These are phyloP conservation scores for Rubia yunnanensis DNA, from an alignment of 257 asterid species.

Conservation along the genomic window DNA sequence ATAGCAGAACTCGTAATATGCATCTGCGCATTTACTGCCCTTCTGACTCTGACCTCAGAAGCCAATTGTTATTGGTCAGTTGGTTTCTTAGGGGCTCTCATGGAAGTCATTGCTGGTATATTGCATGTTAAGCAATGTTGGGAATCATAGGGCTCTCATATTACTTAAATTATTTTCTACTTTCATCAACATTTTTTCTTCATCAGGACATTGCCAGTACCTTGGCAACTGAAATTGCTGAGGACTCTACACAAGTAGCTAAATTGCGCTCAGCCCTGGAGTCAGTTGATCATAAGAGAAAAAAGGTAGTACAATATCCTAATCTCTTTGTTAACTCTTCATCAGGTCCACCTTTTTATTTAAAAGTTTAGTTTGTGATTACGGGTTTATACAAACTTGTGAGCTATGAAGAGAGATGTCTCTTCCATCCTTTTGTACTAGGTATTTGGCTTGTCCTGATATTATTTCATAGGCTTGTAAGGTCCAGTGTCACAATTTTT, in stretches of 20 bases:
- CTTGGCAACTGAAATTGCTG: conserved; percentile 92
- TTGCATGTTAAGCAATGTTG: neutral
- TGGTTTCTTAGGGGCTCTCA: neutral
- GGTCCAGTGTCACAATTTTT: neutral
- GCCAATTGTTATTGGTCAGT: neutral
- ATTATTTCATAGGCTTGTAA: neutral
- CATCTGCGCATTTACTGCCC: neutral
- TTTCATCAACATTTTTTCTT: neutral
- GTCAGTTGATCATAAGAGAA: conserved; percentile 97
- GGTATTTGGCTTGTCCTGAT: neutral
- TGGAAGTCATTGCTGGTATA: neutral
- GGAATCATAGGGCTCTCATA: neutral
- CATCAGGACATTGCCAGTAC: conserved; percentile 95
- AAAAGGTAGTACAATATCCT: conserved; percentile 46
- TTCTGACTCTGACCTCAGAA: neutral
- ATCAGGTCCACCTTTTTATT: neutral
- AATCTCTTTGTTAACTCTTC: neutral
- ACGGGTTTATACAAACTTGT: neutral
- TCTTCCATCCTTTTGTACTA: neutral
- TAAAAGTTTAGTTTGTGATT: neutral
- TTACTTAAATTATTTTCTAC: neutral
- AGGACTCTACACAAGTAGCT: conserved; percentile 84
- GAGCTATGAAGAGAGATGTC: neutral
- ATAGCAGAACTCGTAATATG: neutral
- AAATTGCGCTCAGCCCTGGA: conserved; percentile 97